phyloP scores from a whole-genome alignment of 2,329 filamentous ascomycete species.

The Mariannaea sp. region DNA sequence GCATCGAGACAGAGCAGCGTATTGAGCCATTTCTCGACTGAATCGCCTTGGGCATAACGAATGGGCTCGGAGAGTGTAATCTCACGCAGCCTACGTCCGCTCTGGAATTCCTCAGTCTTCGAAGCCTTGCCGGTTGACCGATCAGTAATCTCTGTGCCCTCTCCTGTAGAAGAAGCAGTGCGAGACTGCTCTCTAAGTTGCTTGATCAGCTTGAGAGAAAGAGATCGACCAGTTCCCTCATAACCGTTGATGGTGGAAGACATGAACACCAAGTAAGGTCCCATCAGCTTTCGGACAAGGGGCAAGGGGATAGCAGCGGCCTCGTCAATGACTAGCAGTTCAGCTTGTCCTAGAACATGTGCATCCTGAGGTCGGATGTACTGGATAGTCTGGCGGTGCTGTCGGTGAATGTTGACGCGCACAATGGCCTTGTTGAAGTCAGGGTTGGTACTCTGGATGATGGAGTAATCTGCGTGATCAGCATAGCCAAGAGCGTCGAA shows the following conservation, averaged over 20 bases:
- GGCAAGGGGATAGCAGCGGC: slow-evolving; percentile 95
- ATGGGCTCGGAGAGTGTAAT: slow-evolving; percentile 95
- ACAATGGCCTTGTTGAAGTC: slow-evolving; percentile 99
- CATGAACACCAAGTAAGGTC: slow-evolving; percentile 98
- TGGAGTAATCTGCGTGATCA: slow-evolving; percentile 96
- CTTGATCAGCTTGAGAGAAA: slow-evolving; percentile 96
- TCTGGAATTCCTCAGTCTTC: slow-evolving; percentile 66
- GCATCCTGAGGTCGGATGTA: slow-evolving; percentile 97
- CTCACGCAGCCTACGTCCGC: slow-evolving; percentile 83
- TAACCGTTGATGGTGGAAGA: slow-evolving; percentile 99
- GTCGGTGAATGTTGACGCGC: slow-evolving; percentile 90
- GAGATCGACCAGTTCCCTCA: slow-evolving; percentile 91
- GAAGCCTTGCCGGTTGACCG: slow-evolving; percentile 75
- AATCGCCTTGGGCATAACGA: slow-evolving; percentile 87
- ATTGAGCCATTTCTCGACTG: slow-evolving; percentile 96
- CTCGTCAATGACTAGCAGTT: slow-evolving; percentile 95
- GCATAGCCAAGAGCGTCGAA: slow-evolving; percentile 94
- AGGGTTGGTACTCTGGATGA: slow-evolving; percentile 96
- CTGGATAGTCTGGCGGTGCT: slow-evolving; percentile 96
- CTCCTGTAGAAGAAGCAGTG: slow-evolving; percentile 59
- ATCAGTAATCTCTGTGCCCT: slow-evolving; percentile 72
- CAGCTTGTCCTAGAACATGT: slow-evolving; percentile 92
- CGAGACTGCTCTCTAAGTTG: slow-evolving; percentile 93
- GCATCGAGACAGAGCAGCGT: slow-evolving; percentile 91
- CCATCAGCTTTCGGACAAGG: slow-evolving; percentile 90